Evolutionary conservation across 495 filamentous ascomycete species (phyloP), one percentile per base, ranked within the genome.

Genomic region (Mytilinidion resinicola): DNA sequence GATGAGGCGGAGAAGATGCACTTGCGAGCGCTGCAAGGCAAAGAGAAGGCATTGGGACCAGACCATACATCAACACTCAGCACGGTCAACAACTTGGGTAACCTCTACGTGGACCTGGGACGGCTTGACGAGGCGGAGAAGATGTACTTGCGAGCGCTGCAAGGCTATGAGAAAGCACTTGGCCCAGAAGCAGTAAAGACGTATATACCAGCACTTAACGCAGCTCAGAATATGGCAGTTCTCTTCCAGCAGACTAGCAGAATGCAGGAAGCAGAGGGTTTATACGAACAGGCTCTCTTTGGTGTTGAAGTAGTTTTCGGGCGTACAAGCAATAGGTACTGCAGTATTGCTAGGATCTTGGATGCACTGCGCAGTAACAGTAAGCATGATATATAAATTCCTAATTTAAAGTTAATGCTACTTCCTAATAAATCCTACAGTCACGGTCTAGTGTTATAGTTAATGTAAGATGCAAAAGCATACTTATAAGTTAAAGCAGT

Each of bases 251-350:
- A 43, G 56, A 58, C 48, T n/a, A 34, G 56, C 30, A 39, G 56
- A 44, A 58, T 10, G 21, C 35, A 58, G 34, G 48, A 42, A 34
- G 56, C 56, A 43, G 25, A 52, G 56, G 12, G 25, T 3, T 44
- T 58, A 52, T 58, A 44, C 35, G 48, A 41, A 44, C 48, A 52
- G 48, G 56, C 56, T 44, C 56, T 58, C n/a, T 14, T 44, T 58
- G 38, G 56, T 44, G 3, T 44, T 52, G 38, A 39, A 58, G 56
- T 36, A 44, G 48, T 58, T n/a, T n/a, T n/a, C 21, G 53, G 53
- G 53, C 53, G 53, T 55, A 50, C 37, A 55, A 55, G 53, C 53
- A 55, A 55, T 39, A 51, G 38, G 12, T 55, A 55, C 46, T 39
- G 37, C 53, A 55, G 53, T 47, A 33, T 55, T 55, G 38, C 53